phyloP scores from a whole-genome alignment of 345 rosid genomes.

The Lumnitzera littorea region DNA sequence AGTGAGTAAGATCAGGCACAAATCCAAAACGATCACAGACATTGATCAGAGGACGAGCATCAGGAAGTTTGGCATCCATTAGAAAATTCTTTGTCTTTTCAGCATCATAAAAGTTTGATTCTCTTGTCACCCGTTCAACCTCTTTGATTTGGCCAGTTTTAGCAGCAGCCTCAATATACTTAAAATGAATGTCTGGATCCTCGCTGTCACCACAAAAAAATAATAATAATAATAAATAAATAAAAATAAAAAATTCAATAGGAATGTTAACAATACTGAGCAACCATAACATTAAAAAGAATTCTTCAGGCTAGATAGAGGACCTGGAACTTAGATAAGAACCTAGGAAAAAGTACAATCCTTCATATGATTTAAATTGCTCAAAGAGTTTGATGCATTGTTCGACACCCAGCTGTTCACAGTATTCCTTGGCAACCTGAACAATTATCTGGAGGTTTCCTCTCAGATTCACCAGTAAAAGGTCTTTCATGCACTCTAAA shows the following conservation, averaged over 20 bases:
- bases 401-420: constrained; percentile 95
- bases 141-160: constrained; percentile 98
- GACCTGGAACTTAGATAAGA: constrained; percentile 96
- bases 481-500: constrained; percentile 99
- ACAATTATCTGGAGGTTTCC: constrained; percentile 98
- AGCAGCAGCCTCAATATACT: constrained; percentile 98
- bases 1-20: constrained; percentile 96
- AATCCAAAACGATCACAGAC: constrained; percentile 98
- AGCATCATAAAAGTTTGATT: constrained; percentile 90
- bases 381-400: constrained; percentile 91
- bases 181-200: constrained; percentile 98
- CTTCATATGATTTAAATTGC: constrained; percentile 97
- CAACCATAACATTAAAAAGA: constrained; percentile 11
- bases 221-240: too few species aligned
- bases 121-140: constrained; percentile 99
- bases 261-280: constrained; percentile 10
- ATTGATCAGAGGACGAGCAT: constrained; percentile 57
- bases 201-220: constrained; percentile 44
- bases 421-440: constrained; percentile 98
- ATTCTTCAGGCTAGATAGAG: constrained; percentile 7
- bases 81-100: constrained; percentile 95
- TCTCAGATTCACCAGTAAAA: constrained; percentile 78
- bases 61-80: constrained; percentile 99
- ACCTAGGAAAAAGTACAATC: constrained; percentile 94
- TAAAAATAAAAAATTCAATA: constrained; percentile 3